These are phyloP conservation scores for Trichoderma sp. DNA, from an alignment of 2,329 filamentous ascomycete species.

Conservation along the genomic window DNA sequence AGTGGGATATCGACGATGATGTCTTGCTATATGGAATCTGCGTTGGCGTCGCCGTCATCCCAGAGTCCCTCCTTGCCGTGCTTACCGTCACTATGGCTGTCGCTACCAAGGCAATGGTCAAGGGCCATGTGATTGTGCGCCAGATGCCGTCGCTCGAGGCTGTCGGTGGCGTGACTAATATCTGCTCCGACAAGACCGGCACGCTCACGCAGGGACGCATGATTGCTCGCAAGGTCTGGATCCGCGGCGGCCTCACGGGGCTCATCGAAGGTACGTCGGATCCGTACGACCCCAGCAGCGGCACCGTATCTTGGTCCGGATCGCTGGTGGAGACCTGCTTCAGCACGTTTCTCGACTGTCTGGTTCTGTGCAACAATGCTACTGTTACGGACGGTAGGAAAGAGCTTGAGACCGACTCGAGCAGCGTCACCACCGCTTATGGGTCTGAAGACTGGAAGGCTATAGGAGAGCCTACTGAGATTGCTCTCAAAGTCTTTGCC, in stretches of 20 bases:
- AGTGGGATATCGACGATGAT: constrained; percentile 58
- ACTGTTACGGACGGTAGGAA: constrained; percentile 54
- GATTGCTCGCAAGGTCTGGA: constrained; percentile 66
- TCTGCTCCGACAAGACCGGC: constrained; percentile 73
- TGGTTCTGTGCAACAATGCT: constrained; percentile 66
- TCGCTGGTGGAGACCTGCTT: constrained; percentile 47
- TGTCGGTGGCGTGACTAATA: constrained; percentile 70
- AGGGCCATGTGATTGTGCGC: constrained; percentile 66
- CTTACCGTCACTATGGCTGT: constrained; percentile 73
- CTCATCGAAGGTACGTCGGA: constrained; percentile 59
- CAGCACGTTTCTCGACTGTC: constrained; percentile 55
- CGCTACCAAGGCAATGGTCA: constrained; percentile 66
- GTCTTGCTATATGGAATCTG: constrained; percentile 65
- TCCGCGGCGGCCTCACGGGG: constrained; percentile 57
- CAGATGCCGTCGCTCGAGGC: constrained; percentile 68
- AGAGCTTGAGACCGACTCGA: constrained; percentile 51
- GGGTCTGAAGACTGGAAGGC: constrained; percentile 58
- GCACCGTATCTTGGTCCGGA: constrained; percentile 52
- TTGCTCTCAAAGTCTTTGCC: constrained; percentile 73
- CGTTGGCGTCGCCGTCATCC: constrained; percentile 66
- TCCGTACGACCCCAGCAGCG: constrained; percentile 64
- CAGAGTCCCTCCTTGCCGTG: constrained; percentile 69
- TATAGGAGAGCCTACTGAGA: constrained; percentile 71
- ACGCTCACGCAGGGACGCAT: constrained; percentile 69
- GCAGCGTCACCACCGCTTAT: constrained; percentile 52